Evolutionary conservation across 306 rosid species (phyloP), one percentile per base, ranked within the genome.

Genomic region (Prinsepia uniflora): DNA sequence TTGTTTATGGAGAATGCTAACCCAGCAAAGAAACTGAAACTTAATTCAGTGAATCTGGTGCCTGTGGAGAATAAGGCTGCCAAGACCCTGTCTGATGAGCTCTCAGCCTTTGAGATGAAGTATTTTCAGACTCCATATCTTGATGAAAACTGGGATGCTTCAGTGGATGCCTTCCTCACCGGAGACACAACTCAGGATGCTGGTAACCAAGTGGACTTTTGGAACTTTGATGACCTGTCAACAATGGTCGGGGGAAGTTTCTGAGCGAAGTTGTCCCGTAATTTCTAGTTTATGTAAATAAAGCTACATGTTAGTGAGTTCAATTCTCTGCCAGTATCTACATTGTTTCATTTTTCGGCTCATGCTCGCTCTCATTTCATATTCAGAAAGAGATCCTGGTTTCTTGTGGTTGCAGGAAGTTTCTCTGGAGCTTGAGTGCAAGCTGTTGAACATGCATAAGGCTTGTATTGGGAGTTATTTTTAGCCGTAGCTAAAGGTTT

Each of bases 221-320:
- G 96, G 99, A 82, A 78, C 86, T 94, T 91, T 20, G 95, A 89
- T 54, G 99, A 94, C 57, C 56, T 87, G 73, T 78, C 96, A 30
- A 46, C 81, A 57, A 2, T 84, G 65, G 72, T 70, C 50, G 94
- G 86, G 36, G 91, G 86, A 60, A 84, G 6, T 55, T 87, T 83
- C 87, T 94, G 18, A 87, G 81, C 77, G 56, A 73, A 49, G 68
- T 67, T 61, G 58, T 62, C 57, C 58, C 74, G 20, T 43, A 66
- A 36, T 67, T 65, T 64, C 75, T 74, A 46, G 46, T 72, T 76
- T 80, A 83, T 89, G 96, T 91, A 94, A 94, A 94, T 89, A 94
- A 91, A 85, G 89, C 92, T 82, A 79, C 92, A 88, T 80, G 96
- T 84, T 73, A 84, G 92, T 89, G 73, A 71, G 74, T 72, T 40